Percentiles rank a stretch among this genome's conserved stretches.
Conservation (phyloP, 116 monocot genomes). For the Trichopus zeylanicus region DNA sequence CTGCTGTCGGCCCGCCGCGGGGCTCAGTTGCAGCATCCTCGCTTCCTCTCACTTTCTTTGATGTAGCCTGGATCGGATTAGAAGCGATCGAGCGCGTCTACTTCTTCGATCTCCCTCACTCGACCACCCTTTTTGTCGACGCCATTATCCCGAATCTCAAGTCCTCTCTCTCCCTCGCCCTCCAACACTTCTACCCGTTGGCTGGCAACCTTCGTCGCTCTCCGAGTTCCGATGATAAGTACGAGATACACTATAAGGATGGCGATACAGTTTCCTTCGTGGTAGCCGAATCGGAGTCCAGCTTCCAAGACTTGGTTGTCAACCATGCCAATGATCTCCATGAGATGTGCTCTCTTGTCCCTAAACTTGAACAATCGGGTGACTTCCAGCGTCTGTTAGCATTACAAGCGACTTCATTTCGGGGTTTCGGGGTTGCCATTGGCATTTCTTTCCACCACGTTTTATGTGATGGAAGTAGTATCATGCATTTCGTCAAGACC, state of each 20-base stretch:
- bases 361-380: background rate
- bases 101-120: conserved; percentile 16
- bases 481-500: conserved; percentile 26
- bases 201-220: background rate
- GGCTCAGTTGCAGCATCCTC: background rate
- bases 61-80: conserved; percentile 10
- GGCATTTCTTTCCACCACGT: conserved; percentile 35
- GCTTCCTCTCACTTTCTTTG: conserved; percentile 28
- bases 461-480: conserved; percentile 33
- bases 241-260: background rate
- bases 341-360: background rate
- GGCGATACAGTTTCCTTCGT: background rate
- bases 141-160: conserved; percentile 8
- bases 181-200: background rate
- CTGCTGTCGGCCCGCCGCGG: conserved; percentile 9
- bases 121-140: conserved; percentile 10
- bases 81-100: conserved; percentile 23
- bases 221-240: background rate
- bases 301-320: background rate
- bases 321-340: background rate
- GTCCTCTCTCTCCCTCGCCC: background rate
- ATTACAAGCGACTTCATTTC: conserved; percentile 35
- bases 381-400: conserved; percentile 12
- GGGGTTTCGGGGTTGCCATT: conserved; percentile 18
- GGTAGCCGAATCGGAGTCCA: background rate